These are phyloP conservation scores for Miscanthus sacchariflorus DNA, from an alignment of 202 grass and related monocot species.

Conservation along the genomic window DNA sequence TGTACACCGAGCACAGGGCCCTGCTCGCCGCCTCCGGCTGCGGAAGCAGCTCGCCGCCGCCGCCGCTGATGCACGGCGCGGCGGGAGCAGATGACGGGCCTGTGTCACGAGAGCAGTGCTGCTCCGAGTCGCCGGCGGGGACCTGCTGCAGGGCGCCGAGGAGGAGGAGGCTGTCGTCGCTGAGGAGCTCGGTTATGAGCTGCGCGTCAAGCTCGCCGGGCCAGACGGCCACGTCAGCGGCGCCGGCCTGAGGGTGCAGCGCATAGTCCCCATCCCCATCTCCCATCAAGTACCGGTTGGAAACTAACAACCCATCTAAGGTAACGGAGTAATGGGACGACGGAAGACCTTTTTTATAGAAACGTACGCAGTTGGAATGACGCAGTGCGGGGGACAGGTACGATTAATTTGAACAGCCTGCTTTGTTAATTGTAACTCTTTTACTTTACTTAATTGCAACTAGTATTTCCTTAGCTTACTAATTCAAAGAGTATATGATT, in stretches of 20 bases:
- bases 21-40: slow-evolving; percentile 40
- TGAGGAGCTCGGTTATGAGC: slow-evolving; percentile 67
- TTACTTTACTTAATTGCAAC: too few species aligned
- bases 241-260: slow-evolving; percentile 11
- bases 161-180: slow-evolving; percentile 45
- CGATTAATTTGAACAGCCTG: too few species aligned
- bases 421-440: too few species aligned
- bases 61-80: slow-evolving; percentile 16
- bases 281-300: slow-evolving; percentile 38
- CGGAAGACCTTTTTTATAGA: slow-evolving; percentile 1
- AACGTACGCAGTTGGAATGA: not conserved
- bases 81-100: slow-evolving; percentile 9
- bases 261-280: slow-evolving; percentile 9
- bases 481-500: too few species aligned
- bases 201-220: slow-evolving; percentile 54
- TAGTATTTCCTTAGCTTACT: too few species aligned
- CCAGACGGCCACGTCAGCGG: slow-evolving; percentile 42
- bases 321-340: not conserved
- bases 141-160: not conserved
- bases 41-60: not conserved
- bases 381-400: not conserved
- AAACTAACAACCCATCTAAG: not conserved
- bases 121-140: slow-evolving; percentile 18
- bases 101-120: not conserved
- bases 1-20: slow-evolving; percentile 61